These are phyloP conservation scores for Hypoxylon sp. DNA, from an alignment of 2,329 filamentous ascomycete species.

Conservation along the genomic window DNA sequence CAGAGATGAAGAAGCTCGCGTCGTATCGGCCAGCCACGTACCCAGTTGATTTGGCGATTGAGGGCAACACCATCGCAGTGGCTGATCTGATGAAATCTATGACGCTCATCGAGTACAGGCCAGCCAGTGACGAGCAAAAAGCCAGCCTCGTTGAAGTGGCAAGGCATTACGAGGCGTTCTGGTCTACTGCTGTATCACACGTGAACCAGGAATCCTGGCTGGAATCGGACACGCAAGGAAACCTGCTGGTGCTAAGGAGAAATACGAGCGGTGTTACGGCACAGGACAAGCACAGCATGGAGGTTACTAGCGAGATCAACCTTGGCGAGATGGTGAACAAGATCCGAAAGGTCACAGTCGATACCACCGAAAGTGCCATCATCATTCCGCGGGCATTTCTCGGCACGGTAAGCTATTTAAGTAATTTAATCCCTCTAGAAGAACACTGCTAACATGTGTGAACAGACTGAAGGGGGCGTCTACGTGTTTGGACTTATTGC, in stretches of 20 bases:
- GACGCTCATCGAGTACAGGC: slow-evolving; percentile 75
- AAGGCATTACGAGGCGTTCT: slow-evolving; percentile 81
- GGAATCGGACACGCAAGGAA: slow-evolving; percentile 86
- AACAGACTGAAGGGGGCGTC: slow-evolving; percentile 84
- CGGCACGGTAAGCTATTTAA: slow-evolving; percentile 72
- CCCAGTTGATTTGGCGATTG: slow-evolving; percentile 80
- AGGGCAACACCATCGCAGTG: slow-evolving; percentile 78
- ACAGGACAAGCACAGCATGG: slow-evolving; percentile 75
- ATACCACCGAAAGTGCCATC: slow-evolving; percentile 67
- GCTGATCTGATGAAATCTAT: slow-evolving; percentile 95
- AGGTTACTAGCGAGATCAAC: slow-evolving; percentile 80
- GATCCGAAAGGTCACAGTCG: slow-evolving; percentile 77
- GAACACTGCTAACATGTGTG: slow-evolving; percentile 30
- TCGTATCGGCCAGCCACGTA: slow-evolving; percentile 84
- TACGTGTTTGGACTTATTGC: slow-evolving; percentile 88
- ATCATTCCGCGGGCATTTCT: slow-evolving; percentile 86
- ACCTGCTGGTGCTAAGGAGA: slow-evolving; percentile 79
- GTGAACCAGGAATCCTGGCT: slow-evolving; percentile 79
- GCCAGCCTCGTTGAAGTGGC: slow-evolving; percentile 76
- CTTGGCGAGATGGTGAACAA: slow-evolving; percentile 94
- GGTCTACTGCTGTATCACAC: slow-evolving; percentile 80
- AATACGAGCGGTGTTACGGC: slow-evolving; percentile 76
- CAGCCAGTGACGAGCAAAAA: slow-evolving; percentile 62
- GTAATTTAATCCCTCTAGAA: neutral
- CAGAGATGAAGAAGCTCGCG: slow-evolving; percentile 72